These are phyloP conservation scores for Yarrowia divulgata DNA, from an alignment of 805 yeast genomes.

Conservation along the genomic window DNA sequence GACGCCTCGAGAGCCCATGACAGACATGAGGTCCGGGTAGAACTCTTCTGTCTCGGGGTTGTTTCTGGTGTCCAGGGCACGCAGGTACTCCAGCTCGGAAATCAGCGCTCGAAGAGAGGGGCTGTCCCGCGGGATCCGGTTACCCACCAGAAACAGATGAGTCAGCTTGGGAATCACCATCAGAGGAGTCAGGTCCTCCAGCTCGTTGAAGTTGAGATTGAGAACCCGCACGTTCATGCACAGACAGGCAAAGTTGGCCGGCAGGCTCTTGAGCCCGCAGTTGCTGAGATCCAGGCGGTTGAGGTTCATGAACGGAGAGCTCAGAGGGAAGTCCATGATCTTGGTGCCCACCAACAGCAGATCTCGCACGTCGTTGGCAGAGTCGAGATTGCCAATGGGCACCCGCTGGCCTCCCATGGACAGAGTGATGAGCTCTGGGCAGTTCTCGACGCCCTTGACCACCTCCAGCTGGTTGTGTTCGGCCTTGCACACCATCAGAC, in stretches of 20 bases:
- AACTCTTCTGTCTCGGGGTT: slow-evolving; percentile 28
- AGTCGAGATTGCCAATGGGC: slow-evolving; percentile 34
- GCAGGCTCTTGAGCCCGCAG: slow-evolving; percentile 45
- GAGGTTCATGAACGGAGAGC: slow-evolving; percentile 48
- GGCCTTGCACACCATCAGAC: slow-evolving; percentile 41
- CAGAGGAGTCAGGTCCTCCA: slow-evolving; percentile 46
- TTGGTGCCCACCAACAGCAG: slow-evolving; percentile 55
- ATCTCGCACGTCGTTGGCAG: slow-evolving; percentile 48
- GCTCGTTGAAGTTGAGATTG: slow-evolving; percentile 48
- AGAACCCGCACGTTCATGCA: slow-evolving; percentile 49
- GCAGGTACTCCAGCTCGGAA: slow-evolving; percentile 11
- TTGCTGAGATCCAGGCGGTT: slow-evolving; percentile 48
- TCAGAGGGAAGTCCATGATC: slow-evolving; percentile 42
- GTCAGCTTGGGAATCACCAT: slow-evolving; percentile 46
- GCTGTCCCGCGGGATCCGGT: slow-evolving; percentile 42
- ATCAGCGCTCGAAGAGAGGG: background rate
- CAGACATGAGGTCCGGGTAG: slow-evolving; percentile 27
- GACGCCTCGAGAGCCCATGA: background rate
- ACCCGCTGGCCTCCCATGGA: slow-evolving; percentile 47
- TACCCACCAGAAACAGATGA: slow-evolving; percentile 46
- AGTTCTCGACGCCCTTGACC: slow-evolving; percentile 49
- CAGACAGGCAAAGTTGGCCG: slow-evolving; percentile 44
- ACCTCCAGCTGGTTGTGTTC: slow-evolving; percentile 45
- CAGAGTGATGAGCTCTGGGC: slow-evolving; percentile 52
- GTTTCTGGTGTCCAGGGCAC: slow-evolving; percentile 9